A percentile compares a stretch with the other conserved stretches of the same genome.
These are phyloP conservation scores for Fonsecaea monophora DNA, from an alignment of 2,329 filamentous ascomycete species.

Conservation along the genomic window DNA sequence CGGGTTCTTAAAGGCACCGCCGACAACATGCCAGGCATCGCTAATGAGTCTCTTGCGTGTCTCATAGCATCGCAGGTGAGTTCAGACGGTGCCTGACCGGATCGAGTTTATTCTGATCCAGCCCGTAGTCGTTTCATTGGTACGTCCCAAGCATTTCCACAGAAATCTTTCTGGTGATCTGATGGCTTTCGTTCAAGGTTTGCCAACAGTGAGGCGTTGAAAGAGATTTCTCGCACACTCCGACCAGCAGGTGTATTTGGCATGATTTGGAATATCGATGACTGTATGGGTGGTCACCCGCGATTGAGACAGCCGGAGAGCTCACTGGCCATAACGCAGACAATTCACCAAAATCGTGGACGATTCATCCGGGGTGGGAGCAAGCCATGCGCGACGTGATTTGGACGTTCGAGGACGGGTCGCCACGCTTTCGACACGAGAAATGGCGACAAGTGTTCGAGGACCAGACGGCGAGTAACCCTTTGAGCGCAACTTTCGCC, in stretches of 20 bases:
- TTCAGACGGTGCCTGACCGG: slow-evolving; percentile 19
- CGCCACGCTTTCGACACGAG: slow-evolving; percentile 69
- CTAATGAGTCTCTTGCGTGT: slow-evolving; percentile 67
- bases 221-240: slow-evolving; percentile 71
- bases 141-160: slow-evolving; percentile 44
- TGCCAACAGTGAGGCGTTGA: slow-evolving; percentile 66
- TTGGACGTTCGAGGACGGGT: slow-evolving; percentile 62
- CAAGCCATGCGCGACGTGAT: slow-evolving; percentile 66
- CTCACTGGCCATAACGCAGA: slow-evolving; percentile 52
- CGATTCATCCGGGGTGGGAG: slow-evolving; percentile 67
- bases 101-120: slow-evolving; percentile 11
- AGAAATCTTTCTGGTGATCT: neutral
- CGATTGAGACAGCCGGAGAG: neutral
- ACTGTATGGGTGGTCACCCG: slow-evolving; percentile 60
- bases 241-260: slow-evolving; percentile 67
- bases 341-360: slow-evolving; percentile 67
- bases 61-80: slow-evolving; percentile 72
- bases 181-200: slow-evolving; percentile 60
- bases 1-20: slow-evolving; percentile 65
- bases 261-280: slow-evolving; percentile 76
- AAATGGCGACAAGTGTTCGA: slow-evolving; percentile 71
- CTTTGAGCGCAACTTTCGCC: slow-evolving; percentile 52
- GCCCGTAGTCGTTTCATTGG: slow-evolving; percentile 58
- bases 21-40: slow-evolving; percentile 56
- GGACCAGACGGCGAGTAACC: slow-evolving; percentile 61